Evolutionary conservation across 2,329 filamentous ascomycete species (phyloP), one percentile per base, ranked within the genome.

Genomic region (Beauveria scarabaeidicola): DNA sequence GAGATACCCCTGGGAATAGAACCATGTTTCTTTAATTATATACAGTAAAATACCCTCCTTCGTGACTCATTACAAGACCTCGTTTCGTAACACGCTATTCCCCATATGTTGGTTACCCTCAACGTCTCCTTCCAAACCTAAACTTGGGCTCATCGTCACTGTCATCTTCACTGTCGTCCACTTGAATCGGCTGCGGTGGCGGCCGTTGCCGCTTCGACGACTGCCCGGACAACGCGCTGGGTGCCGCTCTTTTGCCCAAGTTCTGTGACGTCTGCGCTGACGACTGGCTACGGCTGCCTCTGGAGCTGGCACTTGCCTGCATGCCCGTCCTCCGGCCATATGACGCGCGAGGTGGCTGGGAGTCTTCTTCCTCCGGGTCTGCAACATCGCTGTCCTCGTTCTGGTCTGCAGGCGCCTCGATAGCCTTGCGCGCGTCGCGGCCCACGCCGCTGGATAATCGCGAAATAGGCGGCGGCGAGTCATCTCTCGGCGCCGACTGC

Each of bases 131-230:
- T 32, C 80, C 77, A 67, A 84, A 85, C 58, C 76, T 75, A 66
- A 85, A 85, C 64, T 78, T 78, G 54, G 82, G 73, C 65, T 79
- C 81, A 61, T 84, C 81, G 48, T 84, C 81, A 62, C 79, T 82
- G 38, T 83, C 74, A 13, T 76, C 74, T 17, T 77, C 78, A 48
- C 73, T 75, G 60, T 76, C 74, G 5, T 66, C 66, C 41, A 71
- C 65, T 52, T 70, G 71, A 1, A 71, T 63, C 7, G 72, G 69
- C 61, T 71, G 72, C 17, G 75, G 71, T 2, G 67, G 44, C 13
- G 58, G 53, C 25, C 62, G 29, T 21, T 50, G 56, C 17, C 64
- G 51, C 64, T 70, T 40, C 63, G 69, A 63, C 13, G 69, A 68
- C 41, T 68, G 67, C n/a, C 69, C 68, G 3, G 64, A 65, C 4